Conservation (phyloP, 805 yeast genomes). For the Pichia insulana region DNA sequence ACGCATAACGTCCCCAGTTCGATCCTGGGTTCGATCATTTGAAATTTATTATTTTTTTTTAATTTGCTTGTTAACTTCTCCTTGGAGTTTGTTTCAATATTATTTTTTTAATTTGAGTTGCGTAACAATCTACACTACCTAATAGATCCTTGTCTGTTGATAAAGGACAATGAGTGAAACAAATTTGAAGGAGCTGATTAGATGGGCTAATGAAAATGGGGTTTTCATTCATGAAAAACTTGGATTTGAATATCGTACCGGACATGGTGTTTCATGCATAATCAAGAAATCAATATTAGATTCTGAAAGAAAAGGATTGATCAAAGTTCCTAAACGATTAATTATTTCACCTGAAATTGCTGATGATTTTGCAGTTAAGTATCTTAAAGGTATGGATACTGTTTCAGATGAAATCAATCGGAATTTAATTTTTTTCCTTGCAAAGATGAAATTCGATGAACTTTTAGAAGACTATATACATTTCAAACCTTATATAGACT, state of each 20-base stretch:
- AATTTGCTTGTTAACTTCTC: too few relatives aligned
- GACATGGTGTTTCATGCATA: slow-evolving; percentile 30
- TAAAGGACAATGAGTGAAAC: background rate
- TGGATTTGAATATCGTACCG: slow-evolving; percentile 24
- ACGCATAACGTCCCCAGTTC: slow-evolving; percentile 99
- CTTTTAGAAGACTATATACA: slow-evolving; percentile 20
- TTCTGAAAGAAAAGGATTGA: slow-evolving; percentile 15
- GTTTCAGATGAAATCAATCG: slow-evolving; percentile 22
- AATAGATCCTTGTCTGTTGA: too few relatives aligned
- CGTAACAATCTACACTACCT: too few relatives aligned
- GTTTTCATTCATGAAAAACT: slow-evolving; percentile 28
- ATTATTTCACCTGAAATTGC: slow-evolving; percentile 33
- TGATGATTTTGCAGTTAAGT: slow-evolving; percentile 18
- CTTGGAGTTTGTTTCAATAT: background rate
- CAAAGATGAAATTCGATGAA: slow-evolving; percentile 34
- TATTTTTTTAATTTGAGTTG: too few relatives aligned
- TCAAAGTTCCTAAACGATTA: slow-evolving; percentile 31
- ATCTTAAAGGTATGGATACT: background rate
- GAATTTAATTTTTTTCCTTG: slow-evolving; percentile 31
- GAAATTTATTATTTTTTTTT: background rate
- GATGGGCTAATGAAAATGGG: slow-evolving; percentile 31
- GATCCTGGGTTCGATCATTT: slow-evolving; percentile 99
- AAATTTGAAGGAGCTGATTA: slow-evolving; percentile 17
- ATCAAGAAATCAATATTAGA: slow-evolving; percentile 12
- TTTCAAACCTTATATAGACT: slow-evolving; percentile 36